Base-by-base conservation (phyloP, 768 basidiomycete species). In the Suillus placidus region DNA sequence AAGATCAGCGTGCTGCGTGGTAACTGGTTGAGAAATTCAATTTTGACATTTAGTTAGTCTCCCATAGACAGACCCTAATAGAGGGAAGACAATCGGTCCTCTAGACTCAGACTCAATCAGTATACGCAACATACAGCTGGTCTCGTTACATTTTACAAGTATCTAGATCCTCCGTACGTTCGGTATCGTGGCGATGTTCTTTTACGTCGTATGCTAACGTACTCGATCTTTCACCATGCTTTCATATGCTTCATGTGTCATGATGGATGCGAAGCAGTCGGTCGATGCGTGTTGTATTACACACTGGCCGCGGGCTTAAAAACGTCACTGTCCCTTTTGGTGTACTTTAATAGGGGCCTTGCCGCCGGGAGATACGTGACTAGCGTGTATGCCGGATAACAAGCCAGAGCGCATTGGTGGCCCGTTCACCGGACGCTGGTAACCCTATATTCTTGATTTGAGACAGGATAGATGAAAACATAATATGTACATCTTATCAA, bases 201-300 rank as follows among this genome's bases (percentile, higher is more conserved):
- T 54, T 54, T 54, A 54, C 52, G 52, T 54, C 9, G 16, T 54
- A 54, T 18, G 18, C 30, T 54, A 54, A 54, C 52, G 52, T 54
- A 54, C 30, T 54, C 2, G 16, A 54, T 54, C 9, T 52, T 18
- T 52, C 4, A 30, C 51, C 51, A 57, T 57, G 35, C 56, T 57
- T 57, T 37, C n/a, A 35, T 57, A 16, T 57, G 56, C 14, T 14
- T 16, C 56, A 55, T 55, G 30, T 55, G 54, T 55, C 32, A 55
- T 55, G 54, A 55, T 55, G 12, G 18, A 34, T 32, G 32, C 54
- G 56, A 26, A 51, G 23, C 14, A 26, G 47, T 6, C 14, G 23
- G 23, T 57, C 57, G 37, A 38, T 10, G 30, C 58, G 26, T 10
- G 40, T 42, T 42, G 30, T 1, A 60, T 60, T 42, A 60, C 40